Evolutionary conservation across 108 stramenopile genomes (phyloP).

Genomic region (Fistulifera pelliculosa): DNA sequence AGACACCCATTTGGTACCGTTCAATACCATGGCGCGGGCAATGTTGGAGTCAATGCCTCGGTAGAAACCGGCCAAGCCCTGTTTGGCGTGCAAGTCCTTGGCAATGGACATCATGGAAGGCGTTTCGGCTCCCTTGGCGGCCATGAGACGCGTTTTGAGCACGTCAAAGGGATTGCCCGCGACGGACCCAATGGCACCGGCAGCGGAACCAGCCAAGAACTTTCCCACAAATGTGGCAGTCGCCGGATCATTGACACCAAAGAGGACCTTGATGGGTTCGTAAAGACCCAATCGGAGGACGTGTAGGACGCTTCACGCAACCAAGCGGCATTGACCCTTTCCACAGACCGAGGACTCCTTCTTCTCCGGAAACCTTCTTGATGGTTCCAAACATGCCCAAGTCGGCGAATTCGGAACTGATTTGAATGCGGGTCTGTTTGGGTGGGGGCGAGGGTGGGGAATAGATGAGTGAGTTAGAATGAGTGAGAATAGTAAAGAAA

Average conservation of each 20-base stretch:
- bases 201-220: constrained; percentile 75
- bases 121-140: constrained; percentile 64
- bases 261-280: constrained; percentile 80
- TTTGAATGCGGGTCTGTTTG: constrained; percentile 69
- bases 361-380: constrained; percentile 54
- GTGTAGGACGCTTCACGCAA: constrained; percentile 91
- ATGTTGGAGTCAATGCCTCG: constrained; percentile 89
- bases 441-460: not conserved
- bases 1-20: constrained; percentile 93
- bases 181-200: constrained; percentile 81
- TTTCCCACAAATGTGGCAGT: constrained; percentile 72
- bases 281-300: constrained; percentile 86
- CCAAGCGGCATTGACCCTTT: constrained; percentile 85
- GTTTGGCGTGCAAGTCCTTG: constrained; percentile 51
- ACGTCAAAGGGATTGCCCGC: constrained; percentile 89
- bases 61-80: constrained; percentile 85
- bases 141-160: constrained; percentile 81
- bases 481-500: constrained; percentile 4
- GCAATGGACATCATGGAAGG: constrained; percentile 60
- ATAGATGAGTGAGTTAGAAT: not conserved
- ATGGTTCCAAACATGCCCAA: constrained; percentile 73
- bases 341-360: constrained; percentile 76
- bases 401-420: constrained; percentile 61
- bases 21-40: constrained; percentile 86
- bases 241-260: constrained; percentile 61